phyloP scores from a whole-genome alignment of 1,139 yeast species.

The Candida pseudoviswanathii region DNA sequence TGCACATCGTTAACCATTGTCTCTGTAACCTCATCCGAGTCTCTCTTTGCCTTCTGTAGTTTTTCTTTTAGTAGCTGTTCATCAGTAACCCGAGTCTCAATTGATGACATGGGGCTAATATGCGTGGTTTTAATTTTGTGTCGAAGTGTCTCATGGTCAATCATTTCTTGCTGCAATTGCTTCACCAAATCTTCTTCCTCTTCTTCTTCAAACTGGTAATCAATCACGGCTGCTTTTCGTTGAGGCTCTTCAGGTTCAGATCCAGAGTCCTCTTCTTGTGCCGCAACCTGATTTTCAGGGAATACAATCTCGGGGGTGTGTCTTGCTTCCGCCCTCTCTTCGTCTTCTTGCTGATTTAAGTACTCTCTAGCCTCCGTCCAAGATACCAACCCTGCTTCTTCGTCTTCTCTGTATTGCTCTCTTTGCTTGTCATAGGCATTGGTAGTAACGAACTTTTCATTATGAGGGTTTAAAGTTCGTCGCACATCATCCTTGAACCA shows the following conservation, averaged over 20 bases:
- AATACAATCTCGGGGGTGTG: conserved; percentile 7
- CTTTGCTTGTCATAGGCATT: conserved; percentile 10
- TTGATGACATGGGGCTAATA: conserved; percentile 22
- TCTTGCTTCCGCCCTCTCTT: conserved; percentile 8
- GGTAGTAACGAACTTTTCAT: conserved; percentile 13
- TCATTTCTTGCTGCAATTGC: conserved; percentile 67
- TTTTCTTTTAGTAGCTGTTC: conserved; percentile 60
- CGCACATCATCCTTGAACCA: conserved; percentile 33
- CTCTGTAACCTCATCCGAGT: conserved; percentile 87
- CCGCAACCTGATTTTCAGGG: too few species aligned
- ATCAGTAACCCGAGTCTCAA: conserved; percentile 44
- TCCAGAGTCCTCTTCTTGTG: conserved; percentile 32
- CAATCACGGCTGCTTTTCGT: conserved; percentile 33
- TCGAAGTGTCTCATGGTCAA: conserved; percentile 69
- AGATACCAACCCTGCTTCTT: conserved; percentile 50
- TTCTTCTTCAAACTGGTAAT: conserved; percentile 71
- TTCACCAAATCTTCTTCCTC: conserved; percentile 70
- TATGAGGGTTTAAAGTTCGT: conserved; percentile 18
- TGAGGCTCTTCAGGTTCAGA: conserved; percentile 31
- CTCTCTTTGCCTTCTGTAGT: conserved; percentile 71
- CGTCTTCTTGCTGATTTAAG: conserved; percentile 13
- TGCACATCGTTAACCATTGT: conserved; percentile 90
- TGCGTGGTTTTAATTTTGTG: conserved; percentile 40
- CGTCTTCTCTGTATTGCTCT: conserved; percentile 45
- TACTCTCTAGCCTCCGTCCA: conserved; percentile 46